Evolutionary conservation across 2,329 filamentous ascomycete species (phyloP).

Genomic region (Akanthomyces lecanii): DNA sequence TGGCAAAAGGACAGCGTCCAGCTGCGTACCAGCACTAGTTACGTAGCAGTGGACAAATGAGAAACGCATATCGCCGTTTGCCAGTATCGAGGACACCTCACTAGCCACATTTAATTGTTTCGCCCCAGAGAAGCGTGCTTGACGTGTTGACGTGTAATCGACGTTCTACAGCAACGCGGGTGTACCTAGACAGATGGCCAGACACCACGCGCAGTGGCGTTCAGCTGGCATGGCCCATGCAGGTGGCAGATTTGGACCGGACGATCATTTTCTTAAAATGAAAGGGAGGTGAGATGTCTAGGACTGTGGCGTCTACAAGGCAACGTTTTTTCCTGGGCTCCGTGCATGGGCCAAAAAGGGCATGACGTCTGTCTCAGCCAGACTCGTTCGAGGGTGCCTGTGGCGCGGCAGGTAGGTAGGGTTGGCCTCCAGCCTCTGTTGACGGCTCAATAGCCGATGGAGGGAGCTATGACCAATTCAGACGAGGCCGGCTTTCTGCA

Average conservation of each 20-base stretch:
- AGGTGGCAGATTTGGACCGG: neutral
- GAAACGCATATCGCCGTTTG: neutral
- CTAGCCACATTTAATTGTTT: neutral
- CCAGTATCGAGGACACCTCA: neutral
- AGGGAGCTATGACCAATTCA: neutral
- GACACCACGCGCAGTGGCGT: neutral
- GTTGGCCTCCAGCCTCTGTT: neutral
- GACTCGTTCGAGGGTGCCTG: no score
- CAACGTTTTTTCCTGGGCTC: neutral
- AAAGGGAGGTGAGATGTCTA: neutral
- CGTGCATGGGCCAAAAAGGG: neutral
- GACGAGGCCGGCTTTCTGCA: neutral
- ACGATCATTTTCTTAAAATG: slow-evolving; percentile 1
- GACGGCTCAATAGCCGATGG: neutral
- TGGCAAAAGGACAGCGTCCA: neutral
- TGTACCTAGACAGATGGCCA: neutral
- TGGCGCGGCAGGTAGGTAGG: neutral
- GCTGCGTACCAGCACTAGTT: neutral
- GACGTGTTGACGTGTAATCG: neutral
- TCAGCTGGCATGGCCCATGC: slow-evolving; percentile 13
- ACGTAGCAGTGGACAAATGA: neutral
- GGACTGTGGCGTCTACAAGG: slow-evolving; percentile 8
- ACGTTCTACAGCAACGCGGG: neutral
- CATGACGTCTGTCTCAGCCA: neutral
- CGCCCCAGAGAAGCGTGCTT: no score